Evolutionary conservation across 352 stramenopile genomes (phyloP).

Genomic region (Phytophthora citrophthora): DNA sequence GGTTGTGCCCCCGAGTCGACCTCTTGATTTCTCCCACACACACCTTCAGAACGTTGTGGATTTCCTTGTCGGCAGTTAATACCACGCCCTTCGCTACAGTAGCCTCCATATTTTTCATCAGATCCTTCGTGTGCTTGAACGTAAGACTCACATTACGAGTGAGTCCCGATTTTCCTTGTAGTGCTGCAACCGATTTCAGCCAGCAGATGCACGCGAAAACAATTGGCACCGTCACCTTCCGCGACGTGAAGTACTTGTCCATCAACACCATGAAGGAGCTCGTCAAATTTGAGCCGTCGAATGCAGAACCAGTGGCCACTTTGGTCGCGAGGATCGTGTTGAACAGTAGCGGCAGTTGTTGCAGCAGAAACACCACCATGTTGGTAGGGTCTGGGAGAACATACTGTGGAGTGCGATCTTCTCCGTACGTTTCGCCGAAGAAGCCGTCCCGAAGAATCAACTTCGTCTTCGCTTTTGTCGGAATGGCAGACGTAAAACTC

Average conservation of each 20-base stretch:
- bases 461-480: neutral
- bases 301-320: constrained; percentile 1
- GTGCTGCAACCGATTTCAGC: constrained; percentile 34
- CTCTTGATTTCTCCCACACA: constrained; percentile 13
- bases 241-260: constrained; percentile 35
- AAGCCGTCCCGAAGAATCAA: constrained; percentile 25
- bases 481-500: constrained; percentile 31
- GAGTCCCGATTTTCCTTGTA: constrained; percentile 34
- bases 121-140: constrained; percentile 27
- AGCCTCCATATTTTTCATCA: constrained; percentile 26
- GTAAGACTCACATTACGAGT: constrained; percentile 27
- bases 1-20: constrained; percentile 1
- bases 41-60: constrained; percentile 9
- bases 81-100: constrained; percentile 25
- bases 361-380: constrained; percentile 26
- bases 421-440: constrained; percentile 26
- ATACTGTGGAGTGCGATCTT: constrained; percentile 30
- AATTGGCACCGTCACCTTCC: constrained; percentile 26
- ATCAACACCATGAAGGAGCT: constrained; percentile 26
- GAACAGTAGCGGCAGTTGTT: constrained; percentile 34
- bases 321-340: constrained; percentile 26
- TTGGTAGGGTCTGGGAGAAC: constrained; percentile 22
- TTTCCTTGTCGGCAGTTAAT: constrained; percentile 11
- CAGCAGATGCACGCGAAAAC: constrained; percentile 42
- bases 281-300: constrained; percentile 10